These are phyloP conservation scores for Capsicum pubescens DNA, from an alignment of 257 asterid genomes.

Conservation along the genomic window DNA sequence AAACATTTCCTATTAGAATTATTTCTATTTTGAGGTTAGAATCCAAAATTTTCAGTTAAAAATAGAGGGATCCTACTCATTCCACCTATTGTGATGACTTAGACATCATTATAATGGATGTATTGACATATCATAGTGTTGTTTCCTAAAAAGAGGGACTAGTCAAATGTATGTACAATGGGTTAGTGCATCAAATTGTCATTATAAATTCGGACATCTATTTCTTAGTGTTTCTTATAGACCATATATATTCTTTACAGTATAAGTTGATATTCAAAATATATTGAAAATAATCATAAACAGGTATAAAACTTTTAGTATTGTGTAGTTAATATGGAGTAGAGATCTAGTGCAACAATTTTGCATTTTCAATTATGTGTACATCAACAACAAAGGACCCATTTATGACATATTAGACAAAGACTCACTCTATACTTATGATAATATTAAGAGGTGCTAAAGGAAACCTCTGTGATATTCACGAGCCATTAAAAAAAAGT, in stretches of 20 bases:
- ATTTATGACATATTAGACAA: not conserved
- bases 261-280: not conserved
- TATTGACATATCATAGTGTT: not conserved
- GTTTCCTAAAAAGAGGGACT: not conserved
- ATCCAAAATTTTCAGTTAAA: accelerated
- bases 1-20: not conserved
- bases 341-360: too few species aligned
- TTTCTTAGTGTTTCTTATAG: not conserved
- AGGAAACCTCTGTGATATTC: not conserved
- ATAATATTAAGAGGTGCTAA: not conserved
- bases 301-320: not conserved
- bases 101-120: not conserved
- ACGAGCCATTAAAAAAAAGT: not conserved
- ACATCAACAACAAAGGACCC: not conserved
- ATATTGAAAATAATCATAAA: not conserved
- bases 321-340: not conserved
- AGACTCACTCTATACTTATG: not conserved
- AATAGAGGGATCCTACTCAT: not conserved
- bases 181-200: not conserved
- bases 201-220: not conserved
- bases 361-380: not conserved
- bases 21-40: not conserved
- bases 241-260: not conserved
- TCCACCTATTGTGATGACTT: not conserved
- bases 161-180: not conserved